These are phyloP conservation scores for Lunularia cruciata DNA, from an alignment of 225 moss, liverwort and hornwort species.

Conservation along the genomic window DNA sequence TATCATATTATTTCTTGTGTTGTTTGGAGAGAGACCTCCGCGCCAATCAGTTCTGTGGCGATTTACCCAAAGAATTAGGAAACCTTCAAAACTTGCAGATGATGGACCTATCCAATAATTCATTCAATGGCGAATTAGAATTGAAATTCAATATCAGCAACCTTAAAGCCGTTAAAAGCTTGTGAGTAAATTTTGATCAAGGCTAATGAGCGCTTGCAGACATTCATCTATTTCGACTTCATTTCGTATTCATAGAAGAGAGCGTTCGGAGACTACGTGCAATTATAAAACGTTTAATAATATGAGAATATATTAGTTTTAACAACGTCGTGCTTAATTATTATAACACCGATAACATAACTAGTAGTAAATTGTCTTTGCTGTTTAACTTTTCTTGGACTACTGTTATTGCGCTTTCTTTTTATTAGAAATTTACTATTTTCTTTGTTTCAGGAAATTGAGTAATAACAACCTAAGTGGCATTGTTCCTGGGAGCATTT, in stretches of 20 bases:
- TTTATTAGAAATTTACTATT: no score
- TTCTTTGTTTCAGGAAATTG: constrained; percentile 3
- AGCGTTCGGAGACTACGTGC: no score
- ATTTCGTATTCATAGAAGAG: no score
- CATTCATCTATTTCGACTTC: no score
- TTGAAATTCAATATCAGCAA: background rate
- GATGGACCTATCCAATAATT: constrained; percentile 2
- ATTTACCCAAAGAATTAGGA: background rate
- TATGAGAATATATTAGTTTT: no score
- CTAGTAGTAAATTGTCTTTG: no score
- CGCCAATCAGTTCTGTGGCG: background rate
- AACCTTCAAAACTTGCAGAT: background rate
- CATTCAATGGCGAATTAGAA: background rate
- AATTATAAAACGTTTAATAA: no score
- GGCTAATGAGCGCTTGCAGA: background rate
- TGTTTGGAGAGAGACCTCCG: constrained; percentile 3
- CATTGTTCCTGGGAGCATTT: constrained; percentile 1
- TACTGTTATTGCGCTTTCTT: no score
- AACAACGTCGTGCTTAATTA: no score
- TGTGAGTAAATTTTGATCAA: background rate
- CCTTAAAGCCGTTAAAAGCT: background rate
- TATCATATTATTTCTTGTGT: no score
- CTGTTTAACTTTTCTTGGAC: no score
- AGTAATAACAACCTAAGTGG: background rate
- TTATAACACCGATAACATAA: no score